A percentile compares a stretch with the other conserved stretches of the same genome.
These are phyloP conservation scores for Aspergillus asperescens DNA, from an alignment of 495 filamentous ascomycete genomes.

Conservation along the genomic window DNA sequence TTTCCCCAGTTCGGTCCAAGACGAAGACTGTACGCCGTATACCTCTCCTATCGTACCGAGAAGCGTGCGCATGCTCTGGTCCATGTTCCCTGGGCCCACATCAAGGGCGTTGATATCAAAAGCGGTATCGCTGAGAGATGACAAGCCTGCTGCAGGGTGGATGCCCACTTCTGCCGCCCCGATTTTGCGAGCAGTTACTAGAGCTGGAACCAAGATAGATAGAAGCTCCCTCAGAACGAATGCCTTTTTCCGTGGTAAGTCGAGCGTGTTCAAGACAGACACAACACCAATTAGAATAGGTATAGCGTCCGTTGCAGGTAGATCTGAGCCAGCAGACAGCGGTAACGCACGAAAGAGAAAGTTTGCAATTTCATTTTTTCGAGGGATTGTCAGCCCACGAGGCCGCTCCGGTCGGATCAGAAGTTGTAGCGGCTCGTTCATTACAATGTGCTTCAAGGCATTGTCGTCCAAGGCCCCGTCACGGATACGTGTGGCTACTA, in stretches of 20 bases:
- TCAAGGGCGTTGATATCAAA: constrained; percentile 63
- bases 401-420: constrained; percentile 39
- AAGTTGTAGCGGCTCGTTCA: constrained; percentile 43
- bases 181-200: constrained; percentile 88
- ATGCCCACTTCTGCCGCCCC: constrained; percentile 93
- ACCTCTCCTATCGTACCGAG: constrained; percentile 49
- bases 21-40: constrained; percentile 44
- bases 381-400: constrained; percentile 36
- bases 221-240: constrained; percentile 80
- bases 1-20: constrained; percentile 34
- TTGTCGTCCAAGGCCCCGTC: constrained; percentile 63
- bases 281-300: constrained; percentile 80
- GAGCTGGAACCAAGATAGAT: constrained; percentile 69
- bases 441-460: constrained; percentile 63
- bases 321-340: constrained; percentile 49
- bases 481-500: constrained; percentile 63
- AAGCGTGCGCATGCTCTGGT: constrained; percentile 61
- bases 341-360: constrained; percentile 72
- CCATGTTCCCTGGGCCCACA: constrained; percentile 68
- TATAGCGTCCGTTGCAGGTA: constrained; percentile 64
- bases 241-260: constrained; percentile 78
- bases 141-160: constrained; percentile 82
- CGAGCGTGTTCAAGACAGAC: constrained; percentile 69
- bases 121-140: constrained; percentile 51
- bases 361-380: constrained; percentile 61